phyloP scores from a whole-genome alignment of 495 filamentous ascomycete species.

The Penicillium fimorum region DNA sequence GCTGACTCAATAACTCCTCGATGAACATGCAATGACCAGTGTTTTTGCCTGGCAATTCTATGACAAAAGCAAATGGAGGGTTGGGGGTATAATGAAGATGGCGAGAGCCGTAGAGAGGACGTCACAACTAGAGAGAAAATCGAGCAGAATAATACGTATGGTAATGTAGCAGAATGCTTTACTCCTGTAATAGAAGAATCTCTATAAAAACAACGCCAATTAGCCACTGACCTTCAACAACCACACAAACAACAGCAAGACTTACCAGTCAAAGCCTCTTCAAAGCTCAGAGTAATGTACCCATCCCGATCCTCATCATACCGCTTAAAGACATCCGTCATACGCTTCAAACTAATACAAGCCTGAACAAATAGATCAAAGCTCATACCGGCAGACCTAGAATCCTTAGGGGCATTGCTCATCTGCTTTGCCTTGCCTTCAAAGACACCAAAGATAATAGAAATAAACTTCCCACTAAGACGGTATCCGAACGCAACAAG shows the following conservation, averaged over 20 bases:
- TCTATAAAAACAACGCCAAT: conserved; percentile 23
- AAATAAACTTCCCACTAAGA: conserved; percentile 76
- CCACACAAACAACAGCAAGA: not conserved
- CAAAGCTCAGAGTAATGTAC: conserved; percentile 79
- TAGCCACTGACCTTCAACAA: not conserved
- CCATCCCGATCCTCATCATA: conserved; percentile 97
- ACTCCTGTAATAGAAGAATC: conserved; percentile 44
- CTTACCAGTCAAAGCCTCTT: conserved; percentile 72
- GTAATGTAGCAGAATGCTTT: conserved; percentile 15
- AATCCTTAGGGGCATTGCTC: conserved; percentile 23
- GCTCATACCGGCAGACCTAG: conserved; percentile 66
- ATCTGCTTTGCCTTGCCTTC: conserved; percentile 47
- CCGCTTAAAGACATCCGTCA: conserved; percentile 99
- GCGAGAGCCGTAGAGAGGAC: not conserved
- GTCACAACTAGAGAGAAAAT: not conserved
- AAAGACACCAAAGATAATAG: conserved; percentile 72
- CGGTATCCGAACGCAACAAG: conserved; percentile 94
- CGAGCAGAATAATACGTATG: not conserved
- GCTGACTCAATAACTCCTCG: conserved; percentile 8
- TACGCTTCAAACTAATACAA: conserved; percentile 91
- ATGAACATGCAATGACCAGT: conserved; percentile 14
- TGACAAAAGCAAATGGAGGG: conserved; percentile 9
- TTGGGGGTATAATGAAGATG: conserved; percentile 18
- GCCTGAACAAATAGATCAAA: conserved; percentile 98
- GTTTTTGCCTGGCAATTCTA: conserved; percentile 15